phyloP scores from a whole-genome alignment of 164 flowering plant species.

The Chimonanthus salicifolius region DNA sequence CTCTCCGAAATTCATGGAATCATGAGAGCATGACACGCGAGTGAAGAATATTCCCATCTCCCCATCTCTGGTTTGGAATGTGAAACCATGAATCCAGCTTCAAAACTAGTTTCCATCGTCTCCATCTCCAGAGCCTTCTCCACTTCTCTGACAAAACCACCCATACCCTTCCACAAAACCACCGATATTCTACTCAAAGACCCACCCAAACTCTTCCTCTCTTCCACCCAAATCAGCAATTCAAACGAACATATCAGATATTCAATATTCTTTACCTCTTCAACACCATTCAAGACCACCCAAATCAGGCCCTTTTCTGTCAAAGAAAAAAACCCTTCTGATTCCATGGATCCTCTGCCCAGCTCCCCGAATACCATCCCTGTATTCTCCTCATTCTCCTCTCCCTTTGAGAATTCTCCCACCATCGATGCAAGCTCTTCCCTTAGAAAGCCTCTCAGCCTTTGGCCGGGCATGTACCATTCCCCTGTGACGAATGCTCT shows the following conservation, averaged over 20 bases:
- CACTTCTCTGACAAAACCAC: background rate
- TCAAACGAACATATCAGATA: background rate
- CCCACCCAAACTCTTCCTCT: background rate
- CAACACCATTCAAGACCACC: background rate
- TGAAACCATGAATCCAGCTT: background rate
- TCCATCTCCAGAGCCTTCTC: background rate
- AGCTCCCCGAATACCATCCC: slow-evolving; percentile 21
- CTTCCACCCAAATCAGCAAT: background rate
- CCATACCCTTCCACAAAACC: background rate
- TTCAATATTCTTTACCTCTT: background rate
- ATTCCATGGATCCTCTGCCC: slow-evolving; percentile 5
- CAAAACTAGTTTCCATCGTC: background rate
- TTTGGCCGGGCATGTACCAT: slow-evolving; percentile 98
- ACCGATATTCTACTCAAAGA: background rate
- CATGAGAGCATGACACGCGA: too few species aligned
- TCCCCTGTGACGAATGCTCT: slow-evolving; percentile 91
- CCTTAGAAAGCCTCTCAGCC: slow-evolving; percentile 62
- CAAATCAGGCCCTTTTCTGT: background rate
- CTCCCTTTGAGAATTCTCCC: slow-evolving; percentile 32
- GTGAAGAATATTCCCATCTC: background rate
- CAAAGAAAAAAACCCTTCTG: background rate
- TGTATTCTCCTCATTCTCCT: slow-evolving; percentile 33
- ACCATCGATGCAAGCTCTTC: slow-evolving; percentile 71
- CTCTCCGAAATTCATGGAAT: background rate
- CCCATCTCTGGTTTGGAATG: background rate